phyloP scores from a whole-genome alignment of 2,329 filamentous ascomycete species.

The Sarocladiaceae sp. region DNA sequence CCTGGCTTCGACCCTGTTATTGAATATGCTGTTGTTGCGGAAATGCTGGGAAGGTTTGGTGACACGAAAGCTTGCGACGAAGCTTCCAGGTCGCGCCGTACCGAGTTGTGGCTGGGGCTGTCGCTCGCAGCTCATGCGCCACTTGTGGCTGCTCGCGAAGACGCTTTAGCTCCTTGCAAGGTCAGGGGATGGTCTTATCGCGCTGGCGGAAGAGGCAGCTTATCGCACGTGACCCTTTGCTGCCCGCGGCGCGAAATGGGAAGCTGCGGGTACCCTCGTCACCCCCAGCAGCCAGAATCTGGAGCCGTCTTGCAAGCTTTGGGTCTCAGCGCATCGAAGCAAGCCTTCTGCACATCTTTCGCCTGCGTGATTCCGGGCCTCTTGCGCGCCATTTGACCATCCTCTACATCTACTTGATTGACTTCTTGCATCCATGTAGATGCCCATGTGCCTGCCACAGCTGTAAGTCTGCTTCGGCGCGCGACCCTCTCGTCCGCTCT shows the following conservation, averaged over 20 bases:
- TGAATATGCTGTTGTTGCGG: too few species aligned
- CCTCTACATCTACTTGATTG: background rate
- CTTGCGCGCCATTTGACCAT: background rate
- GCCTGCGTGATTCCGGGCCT: background rate
- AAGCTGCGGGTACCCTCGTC: conserved; percentile 6
- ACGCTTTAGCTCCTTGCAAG: too few species aligned
- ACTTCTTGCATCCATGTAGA: conserved; percentile 6
- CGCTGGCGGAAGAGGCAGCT: background rate
- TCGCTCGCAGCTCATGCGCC: too few species aligned
- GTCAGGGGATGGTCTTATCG: too few species aligned
- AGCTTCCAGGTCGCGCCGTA: too few species aligned
- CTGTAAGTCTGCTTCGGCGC: conserved; percentile 7
- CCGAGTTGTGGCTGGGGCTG: too few species aligned
- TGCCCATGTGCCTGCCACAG: conserved; percentile 3
- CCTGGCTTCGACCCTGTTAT: too few species aligned
- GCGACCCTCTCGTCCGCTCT: background rate
- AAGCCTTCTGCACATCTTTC: background rate
- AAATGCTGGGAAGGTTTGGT: too few species aligned
- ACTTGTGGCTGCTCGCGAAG: too few species aligned
- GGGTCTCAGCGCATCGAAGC: conserved; percentile 4
- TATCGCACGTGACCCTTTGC: background rate
- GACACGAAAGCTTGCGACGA: too few species aligned
- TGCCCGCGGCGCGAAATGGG: background rate
- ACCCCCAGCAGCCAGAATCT: conserved; percentile 9
- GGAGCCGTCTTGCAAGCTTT: conserved; percentile 6